Evolutionary conservation across 257 asterid species (phyloP), one percentile per base, ranked within the genome.

Genomic region (Jasminum sambac): DNA sequence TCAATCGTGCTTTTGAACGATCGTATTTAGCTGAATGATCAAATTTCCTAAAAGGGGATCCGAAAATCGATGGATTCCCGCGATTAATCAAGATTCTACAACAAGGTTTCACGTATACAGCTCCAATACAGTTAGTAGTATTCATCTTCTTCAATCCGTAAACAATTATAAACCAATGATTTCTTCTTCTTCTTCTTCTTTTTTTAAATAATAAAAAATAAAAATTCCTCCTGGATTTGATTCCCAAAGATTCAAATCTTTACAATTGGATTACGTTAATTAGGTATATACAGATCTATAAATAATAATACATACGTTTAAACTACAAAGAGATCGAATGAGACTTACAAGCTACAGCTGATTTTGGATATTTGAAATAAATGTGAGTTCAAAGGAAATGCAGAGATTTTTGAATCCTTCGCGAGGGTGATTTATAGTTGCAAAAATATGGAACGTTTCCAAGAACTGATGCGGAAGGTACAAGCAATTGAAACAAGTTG

Each of bases 21-120:
- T 83, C 82, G 59, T 44, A 46, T 57, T 70, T 63, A 58, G 48
- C 10, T 37, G 78, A 73, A 75, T 36, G 81, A 63, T 77, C 66
- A 64, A 67, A 63, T 68, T 76, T 83, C 52, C 66, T 66, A 78
- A 79, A 50, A n/a, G 85, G 86, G 67, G 78, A 69, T 71, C 90
- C 86, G 30, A 84, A 78, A 75, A 81, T 39, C 24, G 89, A 79
- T 40, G 92, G 83, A 66, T 76, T 78, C 75, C 78, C 87, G 50
- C 83, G 79, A 50, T 76, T 78, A 67, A 77, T 72, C 67, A 87
- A 68, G 59, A 84, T 67, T 55, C 73, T 80, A 73, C 84, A 75
- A 79, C 88, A 73, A 48, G 97, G 97, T 64, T 71, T 84, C 83
- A 87, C 78, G 41, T 77, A 62, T 62, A 92, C 85, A 69, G 85